Evolutionary conservation across 345 rosid genomes (phyloP).

Genomic region (Eucalyptus regnans): DNA sequence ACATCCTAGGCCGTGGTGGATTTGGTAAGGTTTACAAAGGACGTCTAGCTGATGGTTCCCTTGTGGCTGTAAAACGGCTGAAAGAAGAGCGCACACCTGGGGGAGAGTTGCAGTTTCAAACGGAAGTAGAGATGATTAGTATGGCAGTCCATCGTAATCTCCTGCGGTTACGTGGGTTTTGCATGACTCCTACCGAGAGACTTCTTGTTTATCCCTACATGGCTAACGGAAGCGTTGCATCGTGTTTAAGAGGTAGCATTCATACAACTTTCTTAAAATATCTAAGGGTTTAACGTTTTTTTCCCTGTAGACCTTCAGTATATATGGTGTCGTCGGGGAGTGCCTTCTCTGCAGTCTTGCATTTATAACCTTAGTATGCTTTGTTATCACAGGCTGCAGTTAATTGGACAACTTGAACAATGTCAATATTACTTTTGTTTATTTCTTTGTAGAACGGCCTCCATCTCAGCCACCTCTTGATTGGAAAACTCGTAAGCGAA

Average conservation of each 20-base stretch:
- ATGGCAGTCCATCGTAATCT: constrained; percentile 99
- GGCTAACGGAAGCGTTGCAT: constrained; percentile 99
- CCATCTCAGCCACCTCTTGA: constrained; percentile 81
- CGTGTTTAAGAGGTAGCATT: constrained; percentile 74
- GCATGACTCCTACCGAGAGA: constrained; percentile 96
- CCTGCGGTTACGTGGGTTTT: constrained; percentile 80
- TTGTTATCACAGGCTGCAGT: neutral
- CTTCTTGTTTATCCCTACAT: constrained; percentile 94
- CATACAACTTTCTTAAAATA: neutral
- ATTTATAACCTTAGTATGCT: neutral
- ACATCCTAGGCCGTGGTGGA: constrained; percentile 95
- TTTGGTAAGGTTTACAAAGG: constrained; percentile 97
- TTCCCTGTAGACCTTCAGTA: neutral
- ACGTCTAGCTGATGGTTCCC: constrained; percentile 81
- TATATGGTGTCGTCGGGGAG: neutral
- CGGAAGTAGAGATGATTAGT: constrained; percentile 98
- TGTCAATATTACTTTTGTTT: neutral
- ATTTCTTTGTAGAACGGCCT: constrained; percentile 51
- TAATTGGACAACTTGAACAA: neutral
- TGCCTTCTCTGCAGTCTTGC: neutral
- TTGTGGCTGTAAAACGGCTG: constrained; percentile 92
- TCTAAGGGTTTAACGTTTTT: neutral
- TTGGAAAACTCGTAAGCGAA: constrained; percentile 79
- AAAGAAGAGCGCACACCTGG: constrained; percentile 98
- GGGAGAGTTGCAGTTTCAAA: constrained; percentile 96